Evolutionary conservation across 306 rosid genomes (phyloP), one percentile per base, ranked within the genome.

Genomic region (Casuarina glauca): DNA sequence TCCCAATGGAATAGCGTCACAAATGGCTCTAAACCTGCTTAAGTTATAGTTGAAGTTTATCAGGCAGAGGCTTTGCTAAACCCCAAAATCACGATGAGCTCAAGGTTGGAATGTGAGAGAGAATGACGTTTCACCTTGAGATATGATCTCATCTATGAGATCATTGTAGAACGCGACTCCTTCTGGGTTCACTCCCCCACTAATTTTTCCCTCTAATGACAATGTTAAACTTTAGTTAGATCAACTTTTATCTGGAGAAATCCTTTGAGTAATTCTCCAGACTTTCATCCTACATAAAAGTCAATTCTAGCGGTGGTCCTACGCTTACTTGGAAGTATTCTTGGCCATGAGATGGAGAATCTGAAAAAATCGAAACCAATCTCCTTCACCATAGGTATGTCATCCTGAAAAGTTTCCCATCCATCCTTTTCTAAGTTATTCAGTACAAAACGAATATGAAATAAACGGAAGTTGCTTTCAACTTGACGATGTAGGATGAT

Each of bases 81-180:
- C 32, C 32, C 32, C 32, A 26, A 26, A 26, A 26, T 26, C 32
- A 26, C 32, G 32, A 26, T 26, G 32, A 26, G 32, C 32, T 26
- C 1, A 26, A 26, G 32, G 32, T 26, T 26, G 32, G 32, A 26
- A 26, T 26, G 32, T 26, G 11, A 51, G 4, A 2, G 7, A 6
- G 10, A 1, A 35, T 38, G n/a, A 4, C 32, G 7, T 6, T 20
- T 51, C 17, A 86, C 87, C 83, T 57, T 83, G 70, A 4, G 79
- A 50, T 5, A 86, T 49, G 74, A 86, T 85, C 35, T 77, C 85
- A n/a, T 86, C 42, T 60, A 86, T 80, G 44, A 86, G 53, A 15
- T 83, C 72, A 46, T 83, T 83, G 81, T 86, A 86, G 77, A 83
- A 86, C 58, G 80, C 70, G 46, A 86, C 83, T 0, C 85, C 87